These are phyloP conservation scores for Erigeron philadelphicus DNA, from an alignment of 140 eudicot genomes.

Conservation along the genomic window DNA sequence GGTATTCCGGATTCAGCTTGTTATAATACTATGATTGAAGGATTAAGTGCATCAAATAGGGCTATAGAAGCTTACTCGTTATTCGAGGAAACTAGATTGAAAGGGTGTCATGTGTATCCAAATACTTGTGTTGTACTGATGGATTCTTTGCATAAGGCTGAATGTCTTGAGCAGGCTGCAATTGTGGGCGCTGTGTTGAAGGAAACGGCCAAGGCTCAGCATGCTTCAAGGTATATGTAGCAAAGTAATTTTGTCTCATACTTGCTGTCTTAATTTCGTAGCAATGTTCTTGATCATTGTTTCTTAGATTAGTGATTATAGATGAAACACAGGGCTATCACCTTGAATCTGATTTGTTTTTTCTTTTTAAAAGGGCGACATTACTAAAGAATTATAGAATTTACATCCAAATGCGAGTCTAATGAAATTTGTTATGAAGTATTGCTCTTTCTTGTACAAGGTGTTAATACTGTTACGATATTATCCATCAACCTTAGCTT, in stretches of 20 bases:
- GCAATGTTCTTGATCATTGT: no score
- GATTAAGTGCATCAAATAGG: slow-evolving; percentile 64
- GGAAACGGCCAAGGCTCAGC: slow-evolving; percentile 85
- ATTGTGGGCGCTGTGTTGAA: slow-evolving; percentile 89
- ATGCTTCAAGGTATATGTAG: slow-evolving; percentile 52
- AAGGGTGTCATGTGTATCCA: slow-evolving; percentile 61
- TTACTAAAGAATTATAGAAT: no score
- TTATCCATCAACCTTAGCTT: no score
- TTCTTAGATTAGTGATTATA: no score
- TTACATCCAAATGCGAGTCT: no score
- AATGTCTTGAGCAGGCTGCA: slow-evolving; percentile 91
- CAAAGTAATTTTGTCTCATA: not conserved
- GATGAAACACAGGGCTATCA: no score
- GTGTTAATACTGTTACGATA: no score
- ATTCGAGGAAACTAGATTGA: slow-evolving; percentile 75
- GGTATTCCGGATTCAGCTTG: slow-evolving; percentile 83
- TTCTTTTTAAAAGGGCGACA: no score
- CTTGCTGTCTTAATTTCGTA: no score
- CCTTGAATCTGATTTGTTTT: no score
- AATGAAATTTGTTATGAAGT: no score
- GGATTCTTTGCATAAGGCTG: slow-evolving; percentile 89
- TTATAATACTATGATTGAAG: slow-evolving; percentile 83
- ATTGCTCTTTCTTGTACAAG: no score
- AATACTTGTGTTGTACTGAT: slow-evolving; percentile 80
- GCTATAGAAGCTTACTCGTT: slow-evolving; percentile 66